Evolutionary conservation across 306 rosid species (phyloP), one percentile per base, ranked within the genome.

Genomic region (Ormosia semicastrata): DNA sequence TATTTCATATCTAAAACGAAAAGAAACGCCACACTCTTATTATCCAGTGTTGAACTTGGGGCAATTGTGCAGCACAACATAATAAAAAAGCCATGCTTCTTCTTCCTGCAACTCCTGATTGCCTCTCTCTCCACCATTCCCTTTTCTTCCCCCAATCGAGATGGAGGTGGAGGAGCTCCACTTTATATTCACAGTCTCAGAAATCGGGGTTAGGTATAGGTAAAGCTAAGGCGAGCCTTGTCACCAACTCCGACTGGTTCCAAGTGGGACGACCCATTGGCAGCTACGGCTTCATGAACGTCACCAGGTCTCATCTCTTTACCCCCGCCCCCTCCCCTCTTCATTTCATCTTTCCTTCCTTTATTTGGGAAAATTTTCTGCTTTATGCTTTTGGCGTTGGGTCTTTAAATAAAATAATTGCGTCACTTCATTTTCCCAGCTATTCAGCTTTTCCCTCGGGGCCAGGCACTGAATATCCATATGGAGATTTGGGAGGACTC

Each of bases 191-290:
- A 3, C 52, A 4, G 15, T 59, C 58, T n/a, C 64, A 8, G 32
- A 49, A 37, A 4, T 37, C 41, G 4, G 6, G 41, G 41, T 1
- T 37, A 37, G 41, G 5, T 4, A 37, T 32, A n/a, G 78, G 90
- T 46, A 85, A 77, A 71, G 89, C 90, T 17, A 91, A 81, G 56
- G 89, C 93, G 12, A 83, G 69, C 14, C 88, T 93, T 29, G 85
- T 93, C 81, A 82, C 95, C 9, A 74, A 73, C 85, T 86, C 99
- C 8, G 91, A 95, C 46, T 95, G 86, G 37, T 95, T 95, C 86
- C 89, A 93, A 91, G 99, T 95, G 10, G 99, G 99, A 24, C 91
- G 94, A 43, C 86, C 93, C 76, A 82, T 95, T 18, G 99, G 97
- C 8, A 91, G 87, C 91, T 95, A 95, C 77, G 99, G 98, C 77